These are phyloP conservation scores for Sarocladium oryzae DNA, from an alignment of 2,329 filamentous ascomycete species.

Conservation along the genomic window DNA sequence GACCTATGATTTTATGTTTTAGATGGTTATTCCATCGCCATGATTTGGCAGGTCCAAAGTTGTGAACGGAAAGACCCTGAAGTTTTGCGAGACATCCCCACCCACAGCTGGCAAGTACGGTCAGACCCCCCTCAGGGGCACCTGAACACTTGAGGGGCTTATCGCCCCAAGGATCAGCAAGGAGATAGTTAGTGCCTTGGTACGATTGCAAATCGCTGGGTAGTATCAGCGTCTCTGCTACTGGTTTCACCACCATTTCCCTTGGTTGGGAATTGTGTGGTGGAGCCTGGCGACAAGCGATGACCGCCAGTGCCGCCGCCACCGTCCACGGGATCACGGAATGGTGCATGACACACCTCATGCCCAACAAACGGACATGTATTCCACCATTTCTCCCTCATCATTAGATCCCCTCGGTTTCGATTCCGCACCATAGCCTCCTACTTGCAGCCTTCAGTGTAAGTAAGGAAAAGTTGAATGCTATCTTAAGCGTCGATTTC, in stretches of 20 bases:
- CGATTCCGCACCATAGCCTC: too few relatives aligned
- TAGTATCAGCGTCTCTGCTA: neutral
- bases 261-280: neutral
- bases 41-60: neutral
- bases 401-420: too few relatives aligned
- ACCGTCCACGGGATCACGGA: neutral
- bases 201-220: neutral
- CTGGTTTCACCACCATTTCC: neutral
- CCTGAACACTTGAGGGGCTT: neutral
- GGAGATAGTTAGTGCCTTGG: neutral
- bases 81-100: neutral
- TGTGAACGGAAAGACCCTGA: neutral
- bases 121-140: neutral
- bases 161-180: neutral
- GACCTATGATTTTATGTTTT: too few relatives aligned
- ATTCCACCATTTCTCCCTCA: neutral
- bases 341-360: neutral
- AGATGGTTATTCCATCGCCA: too few relatives aligned
- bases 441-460: too few relatives aligned
- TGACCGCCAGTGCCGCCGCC: conserved; percentile 4
- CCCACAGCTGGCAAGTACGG: too few relatives aligned
- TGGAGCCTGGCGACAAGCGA: neutral
- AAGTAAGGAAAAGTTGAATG: too few relatives aligned
- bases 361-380: neutral
- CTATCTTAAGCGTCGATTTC: too few relatives aligned